Percentiles rank a stretch among this genome's conserved stretches.
phyloP scores from a whole-genome alignment of 371 early-diverging fungal species.

The Thermomucor indicae-seudaticae region DNA sequence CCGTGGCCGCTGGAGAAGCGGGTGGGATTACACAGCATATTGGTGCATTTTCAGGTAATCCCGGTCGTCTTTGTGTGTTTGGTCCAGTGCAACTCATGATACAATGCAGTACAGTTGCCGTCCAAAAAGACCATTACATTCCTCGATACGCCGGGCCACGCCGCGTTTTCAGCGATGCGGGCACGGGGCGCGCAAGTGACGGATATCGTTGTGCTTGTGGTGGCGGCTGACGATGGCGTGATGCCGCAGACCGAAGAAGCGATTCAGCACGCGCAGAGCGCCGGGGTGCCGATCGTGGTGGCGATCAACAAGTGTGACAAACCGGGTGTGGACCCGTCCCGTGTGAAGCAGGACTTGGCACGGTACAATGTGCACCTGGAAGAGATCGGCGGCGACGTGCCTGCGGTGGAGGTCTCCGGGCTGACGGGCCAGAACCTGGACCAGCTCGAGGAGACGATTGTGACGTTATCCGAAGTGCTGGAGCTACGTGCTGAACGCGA shows the following conservation, averaged over 20 bases:
- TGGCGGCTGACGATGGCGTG: slow-evolving; percentile 96
- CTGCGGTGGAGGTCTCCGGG: slow-evolving; percentile 85
- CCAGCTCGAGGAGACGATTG: slow-evolving; percentile 83
- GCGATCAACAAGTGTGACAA: slow-evolving; percentile 98
- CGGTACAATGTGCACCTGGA: slow-evolving; percentile 82
- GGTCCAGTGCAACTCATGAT: background rate
- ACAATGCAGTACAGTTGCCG: slow-evolving; percentile 46
- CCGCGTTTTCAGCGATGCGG: slow-evolving; percentile 94
- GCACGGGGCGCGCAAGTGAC: slow-evolving; percentile 89
- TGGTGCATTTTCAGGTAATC: slow-evolving; percentile 90
- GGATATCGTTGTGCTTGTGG: slow-evolving; percentile 93
- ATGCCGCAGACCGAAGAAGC: slow-evolving; percentile 98
- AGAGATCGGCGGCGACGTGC: slow-evolving; percentile 94
- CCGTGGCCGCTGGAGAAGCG: slow-evolving; percentile 91
- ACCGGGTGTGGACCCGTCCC: slow-evolving; percentile 67
- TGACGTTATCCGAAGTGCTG: slow-evolving; percentile 81
- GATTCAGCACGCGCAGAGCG: slow-evolving; percentile 85
- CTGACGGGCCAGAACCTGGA: slow-evolving; percentile 84
- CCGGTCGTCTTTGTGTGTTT: background rate
- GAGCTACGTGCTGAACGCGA: slow-evolving; percentile 79
- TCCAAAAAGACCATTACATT: slow-evolving; percentile 83
- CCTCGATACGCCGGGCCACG: slow-evolving; percentile 96
- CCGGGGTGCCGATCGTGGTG: slow-evolving; percentile 90
- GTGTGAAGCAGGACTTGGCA: slow-evolving; percentile 76
- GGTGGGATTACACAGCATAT: slow-evolving; percentile 98